Conservation (phyloP, 805 yeast species). For the Kazachstania kunashirensis region DNA sequence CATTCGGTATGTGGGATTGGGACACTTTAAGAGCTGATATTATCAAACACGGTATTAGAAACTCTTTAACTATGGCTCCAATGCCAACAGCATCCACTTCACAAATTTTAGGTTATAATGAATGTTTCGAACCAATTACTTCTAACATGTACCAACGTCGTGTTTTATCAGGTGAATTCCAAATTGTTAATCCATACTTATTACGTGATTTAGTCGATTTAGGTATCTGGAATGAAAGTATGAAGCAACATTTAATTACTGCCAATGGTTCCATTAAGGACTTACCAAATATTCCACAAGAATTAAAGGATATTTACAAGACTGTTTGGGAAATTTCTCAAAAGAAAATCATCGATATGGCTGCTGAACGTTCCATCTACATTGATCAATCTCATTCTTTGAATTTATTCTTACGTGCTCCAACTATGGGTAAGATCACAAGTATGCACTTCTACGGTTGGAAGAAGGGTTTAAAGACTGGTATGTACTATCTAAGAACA, state of each 20-base stretch:
- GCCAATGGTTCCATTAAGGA: conserved; percentile 80
- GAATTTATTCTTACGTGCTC: conserved; percentile 79
- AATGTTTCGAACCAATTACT: conserved; percentile 93
- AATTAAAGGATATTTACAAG: conserved; percentile 68
- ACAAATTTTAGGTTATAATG: conserved; percentile 86
- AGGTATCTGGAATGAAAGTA: conserved; percentile 72
- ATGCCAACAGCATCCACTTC: conserved; percentile 99
- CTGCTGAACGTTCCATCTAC: conserved; percentile 69
- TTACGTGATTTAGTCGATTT: conserved; percentile 71
- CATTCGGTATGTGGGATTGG: conserved; percentile 85
- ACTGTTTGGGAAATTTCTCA: conserved; percentile 97
- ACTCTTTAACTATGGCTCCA: conserved; percentile 82
- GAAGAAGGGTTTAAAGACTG: conserved; percentile 97
- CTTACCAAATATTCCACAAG: conserved; percentile 63
- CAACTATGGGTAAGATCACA: conserved; percentile 93
- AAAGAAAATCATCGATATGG: conserved; percentile 73
- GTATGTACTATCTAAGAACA: conserved; percentile 95
- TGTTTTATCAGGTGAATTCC: conserved; percentile 88
- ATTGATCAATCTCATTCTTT: conserved; percentile 90
- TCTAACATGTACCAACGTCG: conserved; percentile 87
- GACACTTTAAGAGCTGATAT: conserved; percentile 52
- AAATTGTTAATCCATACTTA: conserved; percentile 80
- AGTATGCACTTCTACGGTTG: conserved; percentile 98
- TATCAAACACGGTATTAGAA: conserved; percentile 60
- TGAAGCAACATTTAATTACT: conserved; percentile 68